These are phyloP conservation scores for Tylopilus balloui DNA, from an alignment of 768 basidiomycete species.

Conservation along the genomic window DNA sequence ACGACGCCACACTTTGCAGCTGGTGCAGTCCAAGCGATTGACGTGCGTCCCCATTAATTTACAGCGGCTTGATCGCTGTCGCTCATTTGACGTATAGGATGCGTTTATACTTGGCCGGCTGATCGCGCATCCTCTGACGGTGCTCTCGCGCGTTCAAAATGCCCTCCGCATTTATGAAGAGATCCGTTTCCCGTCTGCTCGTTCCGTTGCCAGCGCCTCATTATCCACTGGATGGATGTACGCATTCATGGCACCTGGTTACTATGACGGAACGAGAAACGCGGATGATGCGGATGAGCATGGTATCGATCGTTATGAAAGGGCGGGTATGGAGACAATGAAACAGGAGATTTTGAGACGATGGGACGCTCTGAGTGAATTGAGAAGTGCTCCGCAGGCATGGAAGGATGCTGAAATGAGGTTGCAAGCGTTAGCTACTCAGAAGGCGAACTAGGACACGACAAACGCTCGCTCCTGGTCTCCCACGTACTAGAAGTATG, in stretches of 20 bases:
- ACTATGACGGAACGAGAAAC: slow-evolving; percentile 21
- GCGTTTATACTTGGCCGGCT: slow-evolving; percentile 22
- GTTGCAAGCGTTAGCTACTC: background rate
- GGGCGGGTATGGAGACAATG: slow-evolving; percentile 16
- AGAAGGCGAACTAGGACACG: background rate
- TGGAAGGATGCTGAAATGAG: slow-evolving; percentile 20
- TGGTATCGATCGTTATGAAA: slow-evolving; percentile 10
- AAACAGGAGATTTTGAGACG: slow-evolving; percentile 11
- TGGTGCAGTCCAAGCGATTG: background rate
- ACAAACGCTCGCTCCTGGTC: background rate
- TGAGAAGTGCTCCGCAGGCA: slow-evolving; percentile 1
- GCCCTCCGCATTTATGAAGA: slow-evolving; percentile 13
- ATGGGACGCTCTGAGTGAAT: slow-evolving; percentile 15
- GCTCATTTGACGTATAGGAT: background rate
- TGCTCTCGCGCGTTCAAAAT: background rate
- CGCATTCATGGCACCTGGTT: slow-evolving; percentile 15
- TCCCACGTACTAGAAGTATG: too few species aligned
- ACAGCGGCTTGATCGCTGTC: too few species aligned
- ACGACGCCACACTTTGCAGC: slow-evolving; percentile 1
- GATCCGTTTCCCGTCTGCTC: slow-evolving; percentile 14
- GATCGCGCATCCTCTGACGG: slow-evolving; percentile 18
- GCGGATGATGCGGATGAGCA: slow-evolving; percentile 7
- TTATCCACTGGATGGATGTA: slow-evolving; percentile 16
- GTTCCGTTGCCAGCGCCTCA: slow-evolving; percentile 14
- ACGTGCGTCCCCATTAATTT: background rate